Evolutionary conservation across 495 filamentous ascomycete species (phyloP).

Genomic region (Penicillium angulare): DNA sequence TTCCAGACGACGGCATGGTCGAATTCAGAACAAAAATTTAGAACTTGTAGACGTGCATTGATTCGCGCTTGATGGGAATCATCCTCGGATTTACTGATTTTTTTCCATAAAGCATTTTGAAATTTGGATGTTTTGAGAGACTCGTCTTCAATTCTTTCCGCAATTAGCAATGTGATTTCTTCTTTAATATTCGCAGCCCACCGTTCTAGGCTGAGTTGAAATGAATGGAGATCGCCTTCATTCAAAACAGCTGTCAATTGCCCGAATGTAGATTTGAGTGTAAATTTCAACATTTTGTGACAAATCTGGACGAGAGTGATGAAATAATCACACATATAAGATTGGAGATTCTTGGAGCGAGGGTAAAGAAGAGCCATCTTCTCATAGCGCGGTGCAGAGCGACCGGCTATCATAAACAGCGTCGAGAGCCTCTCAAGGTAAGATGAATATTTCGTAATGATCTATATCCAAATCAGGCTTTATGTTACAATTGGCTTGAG

Average conservation of each 20-base stretch:
- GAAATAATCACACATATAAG: conserved; percentile 41
- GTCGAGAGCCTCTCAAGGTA: conserved; percentile 40
- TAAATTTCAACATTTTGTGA: conserved; percentile 32
- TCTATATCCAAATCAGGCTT: background rate
- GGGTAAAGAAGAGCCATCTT: conserved; percentile 40
- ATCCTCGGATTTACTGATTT: conserved; percentile 26
- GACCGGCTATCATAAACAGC: conserved; percentile 41
- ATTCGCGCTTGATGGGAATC: conserved; percentile 24
- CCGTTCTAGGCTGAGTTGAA: conserved; percentile 31
- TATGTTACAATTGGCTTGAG: background rate
- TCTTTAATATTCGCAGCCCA: conserved; percentile 40
- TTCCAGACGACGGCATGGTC: conserved; percentile 43
- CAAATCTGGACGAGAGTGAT: conserved; percentile 42
- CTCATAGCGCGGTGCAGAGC: conserved; percentile 41
- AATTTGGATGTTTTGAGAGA: conserved; percentile 5
- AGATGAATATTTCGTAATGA: conserved; percentile 7
- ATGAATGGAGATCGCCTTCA: conserved; percentile 18
- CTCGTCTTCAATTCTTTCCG: conserved; percentile 31
- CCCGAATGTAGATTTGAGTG: conserved; percentile 32
- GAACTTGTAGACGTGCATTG: conserved; percentile 23
- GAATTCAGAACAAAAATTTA: conserved; percentile 40
- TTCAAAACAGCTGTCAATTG: conserved; percentile 24
- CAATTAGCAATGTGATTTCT: conserved; percentile 31
- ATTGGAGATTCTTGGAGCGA: conserved; percentile 35
- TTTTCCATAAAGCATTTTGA: conserved; percentile 8